These are phyloP conservation scores for Phytophthora syringae DNA, from an alignment of 352 stramenopile genomes.

Conservation along the genomic window DNA sequence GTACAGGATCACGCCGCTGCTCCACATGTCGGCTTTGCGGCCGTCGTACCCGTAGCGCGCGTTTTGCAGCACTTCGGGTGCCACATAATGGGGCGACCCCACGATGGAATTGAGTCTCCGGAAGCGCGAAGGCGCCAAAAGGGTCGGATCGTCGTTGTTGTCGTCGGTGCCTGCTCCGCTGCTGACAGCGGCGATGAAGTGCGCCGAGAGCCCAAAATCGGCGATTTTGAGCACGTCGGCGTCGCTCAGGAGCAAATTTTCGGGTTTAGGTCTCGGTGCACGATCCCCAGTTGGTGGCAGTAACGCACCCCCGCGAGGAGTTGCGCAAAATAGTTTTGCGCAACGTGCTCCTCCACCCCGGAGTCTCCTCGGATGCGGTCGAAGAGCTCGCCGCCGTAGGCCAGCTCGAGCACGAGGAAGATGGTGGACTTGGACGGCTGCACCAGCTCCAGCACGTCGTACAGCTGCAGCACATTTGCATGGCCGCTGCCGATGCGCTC, in stretches of 20 bases:
- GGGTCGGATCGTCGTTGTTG: constrained; percentile 26
- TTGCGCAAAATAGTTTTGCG: constrained; percentile 90
- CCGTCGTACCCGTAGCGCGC: constrained; percentile 91
- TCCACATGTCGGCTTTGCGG: constrained; percentile 94
- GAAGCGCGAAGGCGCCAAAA: constrained; percentile 59
- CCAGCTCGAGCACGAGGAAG: constrained; percentile 94
- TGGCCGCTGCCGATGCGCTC: constrained; percentile 87
- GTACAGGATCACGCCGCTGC: constrained; percentile 94
- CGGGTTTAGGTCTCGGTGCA: constrained; percentile 95
- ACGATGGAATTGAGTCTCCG: constrained; percentile 95
- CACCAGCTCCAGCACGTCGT: constrained; percentile 96
- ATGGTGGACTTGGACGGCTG: constrained; percentile 95
- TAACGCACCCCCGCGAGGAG: constrained; percentile 89
- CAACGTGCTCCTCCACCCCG: constrained; percentile 80
- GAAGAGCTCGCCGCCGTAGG: constrained; percentile 92
- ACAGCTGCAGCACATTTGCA: constrained; percentile 95
- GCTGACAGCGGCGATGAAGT: constrained; percentile 88
- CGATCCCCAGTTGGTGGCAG: constrained; percentile 93
- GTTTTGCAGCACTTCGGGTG: constrained; percentile 95
- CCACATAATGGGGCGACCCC: constrained; percentile 97
- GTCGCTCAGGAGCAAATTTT: constrained; percentile 96
- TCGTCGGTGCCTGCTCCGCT: constrained; percentile 52
- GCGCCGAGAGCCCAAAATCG: constrained; percentile 94
- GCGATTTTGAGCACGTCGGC: constrained; percentile 94
- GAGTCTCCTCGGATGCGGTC: constrained; percentile 92